Evolutionary conservation across 2,329 filamentous ascomycete species (phyloP).

Genomic region (Trichoderma aggressivum): DNA sequence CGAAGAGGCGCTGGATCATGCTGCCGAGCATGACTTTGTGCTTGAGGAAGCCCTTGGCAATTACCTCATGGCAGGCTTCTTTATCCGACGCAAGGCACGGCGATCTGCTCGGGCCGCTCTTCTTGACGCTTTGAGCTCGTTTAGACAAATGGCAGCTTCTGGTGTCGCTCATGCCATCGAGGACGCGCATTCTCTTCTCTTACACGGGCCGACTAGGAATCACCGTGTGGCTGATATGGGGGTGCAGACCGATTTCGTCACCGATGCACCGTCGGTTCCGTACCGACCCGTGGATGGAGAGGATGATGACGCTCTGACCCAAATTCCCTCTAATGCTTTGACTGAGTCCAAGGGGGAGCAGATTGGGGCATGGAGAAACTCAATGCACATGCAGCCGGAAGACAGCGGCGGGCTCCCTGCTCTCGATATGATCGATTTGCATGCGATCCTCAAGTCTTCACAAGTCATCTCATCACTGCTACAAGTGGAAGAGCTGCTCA

Average conservation of each 20-base stretch:
- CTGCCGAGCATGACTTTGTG: slow-evolving; percentile 61
- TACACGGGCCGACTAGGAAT: slow-evolving; percentile 59
- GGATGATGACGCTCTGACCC: slow-evolving; percentile 41
- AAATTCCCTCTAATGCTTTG: slow-evolving; percentile 34
- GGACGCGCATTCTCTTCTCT: slow-evolving; percentile 63
- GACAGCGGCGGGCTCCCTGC: slow-evolving; percentile 64
- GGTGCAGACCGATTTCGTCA: slow-evolving; percentile 68
- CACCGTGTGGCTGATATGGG: slow-evolving; percentile 58
- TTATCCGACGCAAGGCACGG: slow-evolving; percentile 61
- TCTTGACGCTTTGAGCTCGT: slow-evolving; percentile 64
- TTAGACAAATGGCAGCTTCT: slow-evolving; percentile 64
- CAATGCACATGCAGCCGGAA: slow-evolving; percentile 53
- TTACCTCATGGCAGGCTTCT: slow-evolving; percentile 70
- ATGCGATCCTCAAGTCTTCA: slow-evolving; percentile 73
- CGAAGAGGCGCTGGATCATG: slow-evolving; percentile 69
- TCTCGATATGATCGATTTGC: slow-evolving; percentile 78
- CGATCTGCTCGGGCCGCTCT: slow-evolving; percentile 68
- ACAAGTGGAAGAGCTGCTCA: slow-evolving; percentile 69
- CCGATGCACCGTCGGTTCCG: slow-evolving; percentile 51
- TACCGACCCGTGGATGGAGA: slow-evolving; percentile 49
- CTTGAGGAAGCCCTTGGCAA: slow-evolving; percentile 72
- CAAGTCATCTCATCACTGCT: slow-evolving; percentile 78
- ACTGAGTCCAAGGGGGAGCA: slow-evolving; percentile 54
- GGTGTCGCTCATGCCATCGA: slow-evolving; percentile 68
- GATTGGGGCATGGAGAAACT: slow-evolving; percentile 61